Percentiles rank a stretch among this genome's conserved stretches.
These are phyloP conservation scores for Xanthoconium purpureum DNA, from an alignment of 768 basidiomycete species.

Conservation along the genomic window DNA sequence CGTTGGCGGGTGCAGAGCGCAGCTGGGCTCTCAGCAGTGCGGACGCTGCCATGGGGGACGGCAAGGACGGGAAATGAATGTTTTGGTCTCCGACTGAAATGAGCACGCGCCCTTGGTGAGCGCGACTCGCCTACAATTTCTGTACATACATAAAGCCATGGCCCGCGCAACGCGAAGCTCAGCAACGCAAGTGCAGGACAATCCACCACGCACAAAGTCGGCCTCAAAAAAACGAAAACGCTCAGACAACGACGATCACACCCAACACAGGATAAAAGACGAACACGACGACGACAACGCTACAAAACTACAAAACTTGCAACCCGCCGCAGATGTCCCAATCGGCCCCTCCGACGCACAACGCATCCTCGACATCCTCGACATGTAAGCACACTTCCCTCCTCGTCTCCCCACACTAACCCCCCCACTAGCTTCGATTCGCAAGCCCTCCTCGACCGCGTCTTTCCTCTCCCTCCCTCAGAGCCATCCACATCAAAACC, in stretches of 20 bases:
- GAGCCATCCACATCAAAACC: constrained; percentile 41
- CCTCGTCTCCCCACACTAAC: neutral
- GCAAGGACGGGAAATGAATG: constrained; percentile 14
- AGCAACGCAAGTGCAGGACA: constrained; percentile 34
- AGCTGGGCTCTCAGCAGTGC: constrained; percentile 45
- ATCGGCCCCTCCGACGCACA: constrained; percentile 44
- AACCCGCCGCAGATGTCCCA: constrained; percentile 46
- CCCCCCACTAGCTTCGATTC: constrained; percentile 52
- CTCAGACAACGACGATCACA: constrained; percentile 44
- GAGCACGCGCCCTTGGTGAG: constrained; percentile 16
- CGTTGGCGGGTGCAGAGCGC: constrained; percentile 66
- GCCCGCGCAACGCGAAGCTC: constrained; percentile 73
- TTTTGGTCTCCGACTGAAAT: constrained; percentile 9
- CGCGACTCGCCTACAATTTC: constrained; percentile 23
- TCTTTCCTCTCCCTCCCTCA: constrained; percentile 55
- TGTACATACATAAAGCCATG: constrained; percentile 41
- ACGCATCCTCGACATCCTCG: constrained; percentile 58
- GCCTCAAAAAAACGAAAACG: constrained; percentile 70
- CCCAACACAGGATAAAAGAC: constrained; percentile 43
- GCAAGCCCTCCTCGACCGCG: constrained; percentile 77
- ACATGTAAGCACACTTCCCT: constrained; percentile 39
- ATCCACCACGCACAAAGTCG: constrained; percentile 28
- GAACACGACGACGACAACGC: constrained; percentile 9
- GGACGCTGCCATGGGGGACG: constrained; percentile 34
- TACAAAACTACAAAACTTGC: constrained; percentile 26